phyloP scores from a whole-genome alignment of 2,329 filamentous ascomycete species.

The Neofusicoccum parvum region DNA sequence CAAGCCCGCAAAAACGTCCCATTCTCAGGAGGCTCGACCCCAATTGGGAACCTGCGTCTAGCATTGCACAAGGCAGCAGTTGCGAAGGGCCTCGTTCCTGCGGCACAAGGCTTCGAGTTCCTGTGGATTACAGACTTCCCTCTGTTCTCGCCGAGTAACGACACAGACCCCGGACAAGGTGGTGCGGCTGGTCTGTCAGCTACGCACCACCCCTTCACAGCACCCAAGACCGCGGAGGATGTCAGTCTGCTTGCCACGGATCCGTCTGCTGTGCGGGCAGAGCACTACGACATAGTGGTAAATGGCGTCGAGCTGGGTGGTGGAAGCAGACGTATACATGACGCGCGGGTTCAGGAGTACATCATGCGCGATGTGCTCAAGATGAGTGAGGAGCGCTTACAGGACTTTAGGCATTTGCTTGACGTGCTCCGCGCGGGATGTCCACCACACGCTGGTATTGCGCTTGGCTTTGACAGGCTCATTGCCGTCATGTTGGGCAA shows the following conservation, averaged over 20 bases:
- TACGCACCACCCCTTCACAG: constrained; percentile 95
- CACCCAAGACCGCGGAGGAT: constrained; percentile 72
- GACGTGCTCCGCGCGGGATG: constrained; percentile 82
- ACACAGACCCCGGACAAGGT: constrained; percentile 74
- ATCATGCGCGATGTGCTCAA: constrained; percentile 81
- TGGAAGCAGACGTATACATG: constrained; percentile 89
- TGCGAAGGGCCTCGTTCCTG: constrained; percentile 58
- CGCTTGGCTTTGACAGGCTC: constrained; percentile 87
- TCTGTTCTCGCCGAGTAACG: constrained; percentile 76
- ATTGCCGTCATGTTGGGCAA: constrained; percentile 77
- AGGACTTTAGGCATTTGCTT: constrained; percentile 82
- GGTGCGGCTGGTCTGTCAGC: constrained; percentile 78
- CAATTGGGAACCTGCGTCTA: constrained; percentile 71
- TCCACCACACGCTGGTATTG: constrained; percentile 92
- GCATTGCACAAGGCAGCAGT: constrained; percentile 71
- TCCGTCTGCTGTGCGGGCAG: constrained; percentile 73
- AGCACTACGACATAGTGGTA: constrained; percentile 94
- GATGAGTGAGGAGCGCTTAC: constrained; percentile 71
- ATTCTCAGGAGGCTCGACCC: constrained; percentile 71
- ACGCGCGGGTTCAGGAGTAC: constrained; percentile 78
- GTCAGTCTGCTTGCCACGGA: constrained; percentile 72
- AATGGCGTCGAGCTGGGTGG: constrained; percentile 95
- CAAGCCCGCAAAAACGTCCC: constrained; percentile 72
- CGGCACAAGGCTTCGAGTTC: constrained; percentile 62
- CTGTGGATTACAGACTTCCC: constrained; percentile 91